A percentile compares a stretch with the other conserved stretches of the same genome.
Evolutionary conservation across 2,329 filamentous ascomycete genomes (phyloP).

Genomic region (Aureobasidium sp.): DNA sequence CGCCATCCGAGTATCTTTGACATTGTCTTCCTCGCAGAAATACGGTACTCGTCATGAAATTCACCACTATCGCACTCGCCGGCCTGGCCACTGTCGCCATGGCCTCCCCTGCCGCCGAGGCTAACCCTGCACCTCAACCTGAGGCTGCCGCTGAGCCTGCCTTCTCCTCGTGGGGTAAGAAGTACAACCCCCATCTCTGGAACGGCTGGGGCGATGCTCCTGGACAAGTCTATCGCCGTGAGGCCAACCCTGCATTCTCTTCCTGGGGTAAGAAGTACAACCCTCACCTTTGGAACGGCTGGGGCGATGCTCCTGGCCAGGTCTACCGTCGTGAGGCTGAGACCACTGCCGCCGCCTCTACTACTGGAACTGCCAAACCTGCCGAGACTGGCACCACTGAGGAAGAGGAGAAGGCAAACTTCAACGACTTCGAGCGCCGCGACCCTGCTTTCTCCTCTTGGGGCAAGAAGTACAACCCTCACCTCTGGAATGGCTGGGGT

Average conservation of each 20-base stretch:
- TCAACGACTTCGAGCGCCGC: neutral
- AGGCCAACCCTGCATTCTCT: neutral
- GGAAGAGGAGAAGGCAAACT: neutral
- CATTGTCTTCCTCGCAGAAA: neutral
- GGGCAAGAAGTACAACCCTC: constrained; percentile 3
- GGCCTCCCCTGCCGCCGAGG: constrained; percentile 23
- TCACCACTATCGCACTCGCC: constrained; percentile 15
- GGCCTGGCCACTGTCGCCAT: constrained; percentile 15
- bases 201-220: constrained; percentile 15
- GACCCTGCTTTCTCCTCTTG: constrained; percentile 1
- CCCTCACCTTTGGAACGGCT: neutral
- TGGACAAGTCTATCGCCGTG: constrained; percentile 20
- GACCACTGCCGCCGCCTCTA: neutral
- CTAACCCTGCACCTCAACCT: constrained; percentile 20
- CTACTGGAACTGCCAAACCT: neutral
- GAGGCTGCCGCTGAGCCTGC: constrained; percentile 9
- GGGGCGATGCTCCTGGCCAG: constrained; percentile 11
- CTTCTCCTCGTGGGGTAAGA: constrained; percentile 1
- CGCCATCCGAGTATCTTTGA: neutral
- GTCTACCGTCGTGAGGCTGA: constrained; percentile 21
- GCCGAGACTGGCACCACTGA: neutral
- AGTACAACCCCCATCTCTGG: neutral
- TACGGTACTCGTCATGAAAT: constrained; percentile 24
- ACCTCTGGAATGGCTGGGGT: neutral
- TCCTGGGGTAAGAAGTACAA: constrained; percentile 4